Percentiles rank a stretch among this genome's conserved stretches.
Conservation (phyloP, 2,329 filamentous ascomycete genomes). For the Eurotiales sp. region DNA sequence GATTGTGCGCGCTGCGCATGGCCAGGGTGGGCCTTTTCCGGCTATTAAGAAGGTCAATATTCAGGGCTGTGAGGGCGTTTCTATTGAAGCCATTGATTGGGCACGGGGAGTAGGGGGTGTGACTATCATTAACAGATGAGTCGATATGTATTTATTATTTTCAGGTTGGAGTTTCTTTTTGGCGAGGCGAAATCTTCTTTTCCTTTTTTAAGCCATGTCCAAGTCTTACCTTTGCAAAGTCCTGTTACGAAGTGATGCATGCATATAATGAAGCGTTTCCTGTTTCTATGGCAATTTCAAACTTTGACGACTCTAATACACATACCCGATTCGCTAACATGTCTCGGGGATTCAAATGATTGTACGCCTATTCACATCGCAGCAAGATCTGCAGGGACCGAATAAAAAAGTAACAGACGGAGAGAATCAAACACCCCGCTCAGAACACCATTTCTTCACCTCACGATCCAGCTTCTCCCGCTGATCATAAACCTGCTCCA, state of each 20-base stretch:
- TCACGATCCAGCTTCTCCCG: slow-evolving; percentile 39
- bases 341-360: too few relatives aligned
- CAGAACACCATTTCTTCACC: slow-evolving; percentile 45
- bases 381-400: too few relatives aligned
- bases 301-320: too few relatives aligned
- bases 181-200: too few relatives aligned
- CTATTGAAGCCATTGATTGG: slow-evolving; percentile 33
- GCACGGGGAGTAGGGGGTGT: slow-evolving; percentile 23
- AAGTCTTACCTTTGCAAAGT: too few relatives aligned
- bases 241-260: not conserved
- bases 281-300: not conserved
- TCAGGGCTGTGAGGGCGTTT: slow-evolving; percentile 28
- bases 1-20: slow-evolving; percentile 24
- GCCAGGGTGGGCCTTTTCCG: not conserved
- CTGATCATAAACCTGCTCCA: slow-evolving; percentile 31
- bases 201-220: not conserved
- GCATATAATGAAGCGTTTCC: not conserved
- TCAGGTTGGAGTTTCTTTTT: not conserved
- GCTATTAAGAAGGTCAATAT: slow-evolving; percentile 26
- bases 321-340: too few relatives aligned
- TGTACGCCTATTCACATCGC: too few relatives aligned
- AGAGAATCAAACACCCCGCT: slow-evolving; percentile 34
- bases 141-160: not conserved
- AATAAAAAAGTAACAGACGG: slow-evolving; percentile 1
- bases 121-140: slow-evolving; percentile 16